Evolutionary conservation across 495 filamentous ascomycete genomes (phyloP), one percentile per base, ranked within the genome.

Genomic region (Neohortaea acidophila): DNA sequence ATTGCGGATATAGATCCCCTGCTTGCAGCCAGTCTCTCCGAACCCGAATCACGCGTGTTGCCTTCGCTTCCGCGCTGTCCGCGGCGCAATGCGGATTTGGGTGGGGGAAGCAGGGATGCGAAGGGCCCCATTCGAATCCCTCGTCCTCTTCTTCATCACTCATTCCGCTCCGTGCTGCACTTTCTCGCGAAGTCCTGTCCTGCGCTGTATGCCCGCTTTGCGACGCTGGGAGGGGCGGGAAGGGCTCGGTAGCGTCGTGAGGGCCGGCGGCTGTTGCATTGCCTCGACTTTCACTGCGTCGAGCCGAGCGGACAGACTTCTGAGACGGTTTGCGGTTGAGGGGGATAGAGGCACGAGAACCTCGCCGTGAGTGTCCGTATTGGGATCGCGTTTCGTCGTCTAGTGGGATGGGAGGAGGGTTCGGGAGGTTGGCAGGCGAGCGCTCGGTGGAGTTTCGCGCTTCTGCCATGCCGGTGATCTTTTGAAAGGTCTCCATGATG

Each of bases 31-130:
- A 99, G 56, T 96, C 89, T 18, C 89, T 68, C 18, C 72, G 68
- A 36, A 99, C 78, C 1, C 89, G 79, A 53, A 99, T 94, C 36
- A 99, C 77, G 42, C 85, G 75, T 12, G 89, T 99, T 5, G 63
- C 73, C 29, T 66, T 57, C 49, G 77, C 79, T 45, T 92, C 73
- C 5, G 71, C 64, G 1, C 81, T 87, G 31, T 72, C 66, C 14
- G 79, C 53, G 1, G 86, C 82, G 13, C 94, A 81, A 55, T 93
- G 84, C 0, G 86, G 83, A 55, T 99, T 99, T 38, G 78, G 65
- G 57, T 99, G 89, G 28, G 86, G 86, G 54, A 75, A 93, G 56
- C 85, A 93, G 4, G 85, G 85, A 52, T 94, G 86, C 15, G 76
- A 73, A 15, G 84, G 83, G 2, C 84, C 83, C 85, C 85, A 94